Conservation (phyloP, 768 basidiomycete species). For the Russula vinacea region DNA sequence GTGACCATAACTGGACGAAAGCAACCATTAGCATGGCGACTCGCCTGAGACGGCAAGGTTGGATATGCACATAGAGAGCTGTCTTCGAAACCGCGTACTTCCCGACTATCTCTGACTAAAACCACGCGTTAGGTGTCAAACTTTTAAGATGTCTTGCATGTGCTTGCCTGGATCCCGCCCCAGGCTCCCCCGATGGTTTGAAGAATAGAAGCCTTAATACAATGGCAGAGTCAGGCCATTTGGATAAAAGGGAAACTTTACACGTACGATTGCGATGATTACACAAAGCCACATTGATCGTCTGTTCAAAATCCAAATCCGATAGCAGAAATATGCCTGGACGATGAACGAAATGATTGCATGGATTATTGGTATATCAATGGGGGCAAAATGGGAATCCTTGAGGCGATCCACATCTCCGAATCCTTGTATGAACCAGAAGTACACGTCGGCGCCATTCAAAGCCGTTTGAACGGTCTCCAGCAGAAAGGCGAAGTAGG, state of each 20-base stretch:
- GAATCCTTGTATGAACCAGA: conserved; percentile 35
- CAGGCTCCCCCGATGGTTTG: conserved; percentile 7
- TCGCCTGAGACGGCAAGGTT: background rate
- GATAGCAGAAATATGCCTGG: conserved; percentile 38
- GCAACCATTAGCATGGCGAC: background rate
- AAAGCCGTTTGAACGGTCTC: conserved; percentile 34
- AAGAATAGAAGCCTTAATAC: background rate
- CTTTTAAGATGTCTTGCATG: background rate
- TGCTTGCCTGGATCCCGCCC: conserved; percentile 20
- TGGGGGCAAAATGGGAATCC: conserved; percentile 31
- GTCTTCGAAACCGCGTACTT: conserved; percentile 11
- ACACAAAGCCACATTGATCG: conserved; percentile 11
- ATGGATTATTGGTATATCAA: conserved; percentile 35
- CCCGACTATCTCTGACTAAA: conserved; percentile 6
- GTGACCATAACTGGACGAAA: conserved; percentile 15
- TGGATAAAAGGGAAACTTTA: background rate
- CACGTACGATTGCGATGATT: conserved; percentile 12
- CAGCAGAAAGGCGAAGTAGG: conserved; percentile 32
- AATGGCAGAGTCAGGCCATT: background rate
- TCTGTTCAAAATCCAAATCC: conserved; percentile 34
- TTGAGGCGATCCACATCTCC: conserved; percentile 34
- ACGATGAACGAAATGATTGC: conserved; percentile 33
- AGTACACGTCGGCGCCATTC: conserved; percentile 33
- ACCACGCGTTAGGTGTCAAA: background rate
- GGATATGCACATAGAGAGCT: conserved; percentile 14